Percentiles rank a stretch among this genome's conserved stretches.
These are phyloP conservation scores for Xylaria sp. DNA, from an alignment of 2,329 filamentous ascomycete species.

Conservation along the genomic window DNA sequence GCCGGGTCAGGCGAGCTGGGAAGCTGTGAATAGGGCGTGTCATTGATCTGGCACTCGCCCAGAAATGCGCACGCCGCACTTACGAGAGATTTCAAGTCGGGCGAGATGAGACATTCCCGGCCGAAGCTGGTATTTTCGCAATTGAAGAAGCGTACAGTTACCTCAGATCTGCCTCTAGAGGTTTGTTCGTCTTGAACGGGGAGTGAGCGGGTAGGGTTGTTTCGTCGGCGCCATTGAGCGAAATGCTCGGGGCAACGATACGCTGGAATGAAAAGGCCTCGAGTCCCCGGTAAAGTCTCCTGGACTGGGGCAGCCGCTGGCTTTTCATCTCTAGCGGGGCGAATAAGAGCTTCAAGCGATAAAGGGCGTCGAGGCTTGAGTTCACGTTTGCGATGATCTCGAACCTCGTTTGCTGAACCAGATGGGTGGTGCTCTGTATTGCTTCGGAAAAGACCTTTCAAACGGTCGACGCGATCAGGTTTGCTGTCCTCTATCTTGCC, in stretches of 20 bases:
- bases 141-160: constrained; percentile 32
- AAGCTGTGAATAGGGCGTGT: background rate
- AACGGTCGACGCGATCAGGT: background rate
- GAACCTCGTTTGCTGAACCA: too few relatives aligned
- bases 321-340: too few relatives aligned
- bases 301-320: background rate
- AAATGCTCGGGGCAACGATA: constrained; percentile 21
- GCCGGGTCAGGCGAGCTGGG: constrained; percentile 12
- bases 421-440: too few relatives aligned
- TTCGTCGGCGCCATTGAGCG: background rate
- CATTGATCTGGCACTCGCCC: constrained; percentile 31
- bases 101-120: background rate
- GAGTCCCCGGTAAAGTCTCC: constrained; percentile 7
- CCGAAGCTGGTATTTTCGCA: constrained; percentile 20
- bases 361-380: too few relatives aligned
- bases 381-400: too few relatives aligned
- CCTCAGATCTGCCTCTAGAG: background rate
- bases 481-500: background rate
- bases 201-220: constrained; percentile 6
- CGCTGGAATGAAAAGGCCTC: constrained; percentile 32
- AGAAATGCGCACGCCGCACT: constrained; percentile 32
- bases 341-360: too few relatives aligned
- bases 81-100: constrained; percentile 9
- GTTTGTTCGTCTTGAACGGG: background rate
- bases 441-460: background rate